Base-by-base conservation (phyloP, 768 basidiomycete genomes). In the Tephrocybe sp. region DNA sequence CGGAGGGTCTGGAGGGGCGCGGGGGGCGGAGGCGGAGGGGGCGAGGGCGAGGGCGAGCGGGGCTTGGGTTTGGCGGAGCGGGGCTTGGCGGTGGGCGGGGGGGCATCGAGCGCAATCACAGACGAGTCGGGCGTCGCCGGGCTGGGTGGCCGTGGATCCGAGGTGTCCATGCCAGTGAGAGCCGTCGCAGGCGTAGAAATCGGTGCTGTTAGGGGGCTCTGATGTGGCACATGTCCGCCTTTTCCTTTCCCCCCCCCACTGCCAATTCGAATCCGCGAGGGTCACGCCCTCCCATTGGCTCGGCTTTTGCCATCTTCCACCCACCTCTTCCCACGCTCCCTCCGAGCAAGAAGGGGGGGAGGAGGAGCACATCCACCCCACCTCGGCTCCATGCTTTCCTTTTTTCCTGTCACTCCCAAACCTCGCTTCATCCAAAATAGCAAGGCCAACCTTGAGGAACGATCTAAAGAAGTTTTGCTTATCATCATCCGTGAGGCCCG, bases 1-100 rank as follows among this genome's bases (percentile, higher is more conserved):
- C 86, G 74, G 39, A 88, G 74, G 2, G 86, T 88, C 49, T 77
- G 69, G 20, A 80, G 66, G 9, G 52, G 75, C 69, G 3, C 75
- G 71, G 23, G 80, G 73, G n/a, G 81, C 70, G 21, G 83, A 73
- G 1, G 70, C 71, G 56, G 57, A 43, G 56, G 59, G 25, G 61
- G 54, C 17, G 57, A 54, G 26, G 55, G 57, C 0, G 63, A 61
- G 9, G 66, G 51, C 15, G 63, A 53, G 23, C 69, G 60, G 36
- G 62, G 48, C 28, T 62, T 60, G 39, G 54, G 33, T 70, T 71
- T 77, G 42, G 75, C 64, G 7, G 78, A 77, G 63, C 79, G 84
- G 52, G 84, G 79, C 62, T 84, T 83, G 23, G 73, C 66, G 47
- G 67, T 58, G 18, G 62, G 42, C 42, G 58, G 42, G 41, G 47